Base-by-base conservation (phyloP, 192 early-diverging fungal species). In the Phycomyces blakesleeanus region DNA sequence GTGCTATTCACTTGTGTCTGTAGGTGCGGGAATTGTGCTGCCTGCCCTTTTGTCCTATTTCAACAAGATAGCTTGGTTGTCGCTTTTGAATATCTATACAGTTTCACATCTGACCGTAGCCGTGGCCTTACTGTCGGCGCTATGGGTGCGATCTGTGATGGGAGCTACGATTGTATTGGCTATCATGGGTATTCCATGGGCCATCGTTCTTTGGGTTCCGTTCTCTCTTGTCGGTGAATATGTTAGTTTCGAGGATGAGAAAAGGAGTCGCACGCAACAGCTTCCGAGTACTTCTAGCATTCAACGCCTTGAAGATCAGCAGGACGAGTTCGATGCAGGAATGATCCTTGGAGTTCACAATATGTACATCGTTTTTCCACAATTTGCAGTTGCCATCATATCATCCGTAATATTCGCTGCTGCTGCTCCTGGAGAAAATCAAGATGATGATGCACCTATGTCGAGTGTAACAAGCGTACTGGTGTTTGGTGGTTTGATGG, bases 311-410 rank as follows among this genome's bases (percentile, higher is more conserved):
- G 49, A 70, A 20, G 25, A 52, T 9, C 47, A 65, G 3, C 51
- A 68, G 26, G 73, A 75, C 11, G 73, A 76, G 8, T 76, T 76
- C 50, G 74, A 76, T 38, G 83, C 89, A 0, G 90, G 90, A 21
- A 82, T 92, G 49, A 84, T 95, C 11, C 76, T 97, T 41, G 97
- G 95, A 1, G 91, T 97, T 22, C 93, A 96, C 76, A 98, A 98
- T 70, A 89, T 97, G 68, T 96, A 93, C 69, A 89, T 96, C 55
- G 92, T 94, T 5, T 65, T 95, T 47, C 97, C 97, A 11, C 97
- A 98, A 73, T 93, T 98, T 70, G 73, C 87, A 3, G 86, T 87
- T n/a, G 90, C 91, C 10, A 70, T 93, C 44, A 73, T 92, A 21
- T 86, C 86, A 63, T 83, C 74, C 9, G 4, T 70, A 20, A 70